Conservation (phyloP, 2,329 filamentous ascomycete genomes). For the Microsporum ferrugineum region DNA sequence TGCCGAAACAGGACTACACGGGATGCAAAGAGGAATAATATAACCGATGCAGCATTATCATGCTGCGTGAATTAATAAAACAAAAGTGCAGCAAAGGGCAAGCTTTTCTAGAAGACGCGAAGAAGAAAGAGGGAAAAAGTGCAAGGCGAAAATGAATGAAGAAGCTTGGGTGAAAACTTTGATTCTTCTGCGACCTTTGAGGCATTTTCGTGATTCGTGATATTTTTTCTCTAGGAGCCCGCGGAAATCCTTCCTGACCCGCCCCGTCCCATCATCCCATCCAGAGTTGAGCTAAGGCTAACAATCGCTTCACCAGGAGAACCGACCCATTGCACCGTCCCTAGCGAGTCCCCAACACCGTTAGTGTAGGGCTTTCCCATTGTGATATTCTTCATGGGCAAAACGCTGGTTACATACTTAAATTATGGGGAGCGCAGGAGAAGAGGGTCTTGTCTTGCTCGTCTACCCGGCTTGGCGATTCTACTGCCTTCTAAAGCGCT, state of each 20-base stretch:
- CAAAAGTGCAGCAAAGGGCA: neutral
- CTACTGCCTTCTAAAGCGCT: neutral
- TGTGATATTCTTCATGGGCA: too few relatives aligned
- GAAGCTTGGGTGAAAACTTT: neutral
- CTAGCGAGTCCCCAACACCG: neutral
- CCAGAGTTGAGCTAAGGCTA: neutral
- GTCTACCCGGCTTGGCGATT: constrained; percentile 3
- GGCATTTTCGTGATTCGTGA: constrained; percentile 2
- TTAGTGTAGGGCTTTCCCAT: neutral
- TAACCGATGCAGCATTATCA: neutral
- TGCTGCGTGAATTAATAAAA: neutral
- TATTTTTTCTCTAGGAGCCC: neutral
- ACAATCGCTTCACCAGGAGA: neutral
- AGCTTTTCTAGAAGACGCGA: constrained; percentile 3
- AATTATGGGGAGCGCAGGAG: neutral
- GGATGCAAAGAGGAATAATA: neutral
- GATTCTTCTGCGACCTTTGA: neutral
- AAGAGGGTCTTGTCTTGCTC: neutral
- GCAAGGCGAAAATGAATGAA: neutral
- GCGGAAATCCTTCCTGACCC: constrained; percentile 3
- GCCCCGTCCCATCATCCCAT: neutral
- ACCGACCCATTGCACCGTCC: neutral
- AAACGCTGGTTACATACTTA: neutral
- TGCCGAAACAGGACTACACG: neutral
- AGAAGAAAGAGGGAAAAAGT: neutral